Conservation (phyloP, 2,329 filamentous ascomycete species). For the Rhexocercosporidium sp. region DNA sequence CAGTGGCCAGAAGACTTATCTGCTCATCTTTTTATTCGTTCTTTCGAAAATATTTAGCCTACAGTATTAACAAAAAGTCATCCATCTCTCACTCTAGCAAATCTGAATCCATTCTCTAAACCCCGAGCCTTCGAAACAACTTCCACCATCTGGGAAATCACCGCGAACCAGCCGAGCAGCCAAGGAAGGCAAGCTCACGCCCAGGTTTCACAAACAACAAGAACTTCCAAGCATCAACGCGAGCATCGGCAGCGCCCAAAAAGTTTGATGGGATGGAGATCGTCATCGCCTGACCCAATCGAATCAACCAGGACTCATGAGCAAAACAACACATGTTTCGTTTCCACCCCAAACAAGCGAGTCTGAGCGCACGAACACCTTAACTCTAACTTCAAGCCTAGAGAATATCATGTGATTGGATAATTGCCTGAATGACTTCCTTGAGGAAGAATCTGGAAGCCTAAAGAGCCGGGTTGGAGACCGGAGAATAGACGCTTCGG, state of each 20-base stretch:
- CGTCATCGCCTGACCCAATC: background rate
- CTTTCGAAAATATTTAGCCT: too few relatives aligned
- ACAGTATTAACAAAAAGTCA: too few relatives aligned
- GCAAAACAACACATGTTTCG: background rate
- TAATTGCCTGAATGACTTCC: background rate
- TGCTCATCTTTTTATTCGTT: too few relatives aligned
- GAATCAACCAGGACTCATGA: background rate
- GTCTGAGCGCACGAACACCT: background rate
- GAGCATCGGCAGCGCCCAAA: background rate
- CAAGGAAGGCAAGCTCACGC: background rate
- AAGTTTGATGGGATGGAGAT: conserved; percentile 2
- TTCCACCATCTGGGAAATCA: too few relatives aligned
- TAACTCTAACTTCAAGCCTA: background rate
- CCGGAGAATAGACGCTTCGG: background rate
- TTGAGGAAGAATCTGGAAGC: background rate
- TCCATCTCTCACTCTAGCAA: too few relatives aligned
- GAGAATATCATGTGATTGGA: background rate
- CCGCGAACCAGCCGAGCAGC: too few relatives aligned
- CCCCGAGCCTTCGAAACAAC: too few relatives aligned
- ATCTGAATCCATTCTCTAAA: too few relatives aligned
- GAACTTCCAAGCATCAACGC: background rate
- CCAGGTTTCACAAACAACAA: background rate
- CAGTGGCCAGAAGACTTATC: too few relatives aligned
- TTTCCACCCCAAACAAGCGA: background rate
- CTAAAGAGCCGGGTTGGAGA: background rate